Conservation (phyloP, 495 filamentous ascomycete species). For the Delitschia confertaspora region DNA sequence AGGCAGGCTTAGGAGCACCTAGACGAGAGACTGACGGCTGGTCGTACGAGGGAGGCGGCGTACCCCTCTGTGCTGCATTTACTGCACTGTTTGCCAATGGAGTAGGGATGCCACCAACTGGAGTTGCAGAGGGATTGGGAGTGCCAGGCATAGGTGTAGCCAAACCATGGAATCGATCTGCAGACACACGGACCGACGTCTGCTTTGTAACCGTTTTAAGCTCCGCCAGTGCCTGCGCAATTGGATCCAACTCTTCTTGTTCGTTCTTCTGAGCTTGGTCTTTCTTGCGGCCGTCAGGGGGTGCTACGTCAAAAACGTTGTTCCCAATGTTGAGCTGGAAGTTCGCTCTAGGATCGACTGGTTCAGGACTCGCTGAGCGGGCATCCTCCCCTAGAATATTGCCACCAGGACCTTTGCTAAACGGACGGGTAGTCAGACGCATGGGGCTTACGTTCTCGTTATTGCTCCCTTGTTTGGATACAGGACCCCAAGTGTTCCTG, state of each 20-base stretch:
- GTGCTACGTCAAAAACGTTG: slow-evolving; percentile 95
- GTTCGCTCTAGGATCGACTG: slow-evolving; percentile 84
- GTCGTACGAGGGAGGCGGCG: slow-evolving; percentile 79
- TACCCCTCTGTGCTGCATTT: slow-evolving; percentile 50
- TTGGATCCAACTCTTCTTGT: slow-evolving; percentile 65
- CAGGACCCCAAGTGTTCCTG: slow-evolving; percentile 56
- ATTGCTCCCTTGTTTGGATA: slow-evolving; percentile 29
- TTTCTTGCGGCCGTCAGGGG: slow-evolving; percentile 50
- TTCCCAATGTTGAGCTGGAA: slow-evolving; percentile 93
- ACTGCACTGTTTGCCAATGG: slow-evolving; percentile 43
- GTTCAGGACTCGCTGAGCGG: slow-evolving; percentile 63
- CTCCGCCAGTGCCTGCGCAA: slow-evolving; percentile 85
- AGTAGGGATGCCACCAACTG: slow-evolving; percentile 42
- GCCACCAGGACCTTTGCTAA: slow-evolving; percentile 16
- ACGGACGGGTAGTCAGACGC: slow-evolving; percentile 19
- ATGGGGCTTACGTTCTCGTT: slow-evolving; percentile 34
- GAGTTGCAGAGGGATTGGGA: slow-evolving; percentile 29
- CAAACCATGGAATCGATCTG: slow-evolving; percentile 88
- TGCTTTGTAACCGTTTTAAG: slow-evolving; percentile 79
- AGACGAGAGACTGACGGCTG: slow-evolving; percentile 59
- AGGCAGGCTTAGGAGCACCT: slow-evolving; percentile 82
- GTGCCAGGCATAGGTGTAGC: slow-evolving; percentile 58
- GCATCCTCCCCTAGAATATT: slow-evolving; percentile 27
- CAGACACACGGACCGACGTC: slow-evolving; percentile 69
- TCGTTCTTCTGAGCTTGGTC: slow-evolving; percentile 26